phyloP scores from a whole-genome alignment of 208 protist species.

The Crithidia thermophila region DNA sequence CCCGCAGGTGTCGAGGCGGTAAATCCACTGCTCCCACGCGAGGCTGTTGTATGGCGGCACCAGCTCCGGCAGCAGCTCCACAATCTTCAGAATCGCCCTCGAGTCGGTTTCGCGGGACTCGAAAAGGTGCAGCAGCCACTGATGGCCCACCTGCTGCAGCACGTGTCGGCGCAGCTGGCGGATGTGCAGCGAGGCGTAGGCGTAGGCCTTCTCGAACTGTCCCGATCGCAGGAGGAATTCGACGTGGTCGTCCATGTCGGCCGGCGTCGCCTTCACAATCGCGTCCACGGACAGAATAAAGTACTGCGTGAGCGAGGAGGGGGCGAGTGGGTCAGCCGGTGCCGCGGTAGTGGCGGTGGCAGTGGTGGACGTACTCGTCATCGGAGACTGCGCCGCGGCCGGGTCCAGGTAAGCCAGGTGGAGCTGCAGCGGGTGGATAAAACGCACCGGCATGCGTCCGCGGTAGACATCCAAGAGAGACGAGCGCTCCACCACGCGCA shows the following conservation, averaged over 20 bases:
- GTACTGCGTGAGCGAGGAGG: conserved; percentile 36
- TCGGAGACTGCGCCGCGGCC: background rate
- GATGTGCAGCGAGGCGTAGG: conserved; percentile 24
- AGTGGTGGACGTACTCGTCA: background rate
- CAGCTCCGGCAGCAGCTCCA: conserved; percentile 35
- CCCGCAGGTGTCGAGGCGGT: conserved; percentile 54
- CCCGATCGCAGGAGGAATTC: conserved; percentile 46
- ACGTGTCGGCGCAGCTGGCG: conserved; percentile 37
- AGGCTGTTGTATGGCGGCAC: conserved; percentile 24
- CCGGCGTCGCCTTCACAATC: conserved; percentile 51
- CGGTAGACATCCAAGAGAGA: conserved; percentile 57
- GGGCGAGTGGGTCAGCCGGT: conserved; percentile 1
- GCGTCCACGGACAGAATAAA: conserved; percentile 61
- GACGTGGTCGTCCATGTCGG: conserved; percentile 70
- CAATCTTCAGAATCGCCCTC: conserved; percentile 17
- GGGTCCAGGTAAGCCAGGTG: conserved; percentile 37
- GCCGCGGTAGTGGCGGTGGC: background rate
- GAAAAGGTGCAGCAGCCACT: conserved; percentile 39
- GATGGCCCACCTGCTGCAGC: conserved; percentile 23
- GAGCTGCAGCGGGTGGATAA: conserved; percentile 71
- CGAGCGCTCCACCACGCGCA: conserved; percentile 67
- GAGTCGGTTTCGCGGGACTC: conserved; percentile 3
- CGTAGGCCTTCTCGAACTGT: conserved; percentile 52
- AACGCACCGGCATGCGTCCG: conserved; percentile 46
- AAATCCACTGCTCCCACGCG: conserved; percentile 78